These are phyloP conservation scores for Cydonia oblonga DNA, from an alignment of 331 rosid species.

Conservation along the genomic window DNA sequence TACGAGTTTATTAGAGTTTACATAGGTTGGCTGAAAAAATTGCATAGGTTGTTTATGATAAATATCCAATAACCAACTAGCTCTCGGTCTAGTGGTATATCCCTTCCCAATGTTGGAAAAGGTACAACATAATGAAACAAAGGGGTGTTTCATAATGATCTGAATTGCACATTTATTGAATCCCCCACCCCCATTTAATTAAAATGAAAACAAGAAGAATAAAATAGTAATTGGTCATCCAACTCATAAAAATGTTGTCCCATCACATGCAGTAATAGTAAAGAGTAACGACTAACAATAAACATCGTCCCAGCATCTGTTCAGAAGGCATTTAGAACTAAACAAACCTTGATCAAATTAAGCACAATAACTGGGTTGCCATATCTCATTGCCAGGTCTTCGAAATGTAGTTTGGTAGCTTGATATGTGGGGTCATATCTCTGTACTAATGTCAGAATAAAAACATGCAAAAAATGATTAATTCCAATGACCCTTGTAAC, in stretches of 20 bases:
- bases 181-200: background rate
- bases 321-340: constrained; percentile 7
- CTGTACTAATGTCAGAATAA: constrained; percentile 60
- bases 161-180: background rate
- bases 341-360: constrained; percentile 71
- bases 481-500: background rate
- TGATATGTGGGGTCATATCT: constrained; percentile 91
- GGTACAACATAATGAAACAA: too few relatives aligned
- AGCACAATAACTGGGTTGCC: constrained; percentile 87
- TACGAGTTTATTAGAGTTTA: background rate
- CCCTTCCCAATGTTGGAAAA: background rate
- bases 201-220: background rate
- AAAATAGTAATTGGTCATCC: background rate
- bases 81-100: background rate
- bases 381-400: constrained; percentile 81
- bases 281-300: background rate
- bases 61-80: background rate
- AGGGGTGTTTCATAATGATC: too few relatives aligned
- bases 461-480: background rate
- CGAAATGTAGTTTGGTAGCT: constrained; percentile 81
- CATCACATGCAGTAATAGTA: background rate
- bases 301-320: background rate
- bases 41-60: background rate
- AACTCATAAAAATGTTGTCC: background rate
- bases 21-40: background rate